phyloP scores from a whole-genome alignment of 257 asterid species.

The Nicotiana tomentosiformis region DNA sequence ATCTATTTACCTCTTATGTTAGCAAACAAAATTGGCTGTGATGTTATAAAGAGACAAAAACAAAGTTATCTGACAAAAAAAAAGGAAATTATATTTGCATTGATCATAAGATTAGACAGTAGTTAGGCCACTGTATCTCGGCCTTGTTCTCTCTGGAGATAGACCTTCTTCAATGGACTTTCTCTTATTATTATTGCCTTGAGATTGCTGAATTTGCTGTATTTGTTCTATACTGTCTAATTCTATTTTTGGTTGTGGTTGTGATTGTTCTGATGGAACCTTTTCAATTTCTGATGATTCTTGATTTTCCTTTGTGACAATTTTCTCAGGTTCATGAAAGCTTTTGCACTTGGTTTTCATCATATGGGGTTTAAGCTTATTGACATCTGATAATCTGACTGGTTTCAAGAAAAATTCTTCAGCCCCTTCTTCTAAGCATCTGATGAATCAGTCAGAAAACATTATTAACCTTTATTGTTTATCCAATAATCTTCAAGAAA shows the following conservation, averaged over 20 bases:
- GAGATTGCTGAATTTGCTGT: conserved; percentile 22
- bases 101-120: neutral
- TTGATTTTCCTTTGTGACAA: conserved; percentile 16
- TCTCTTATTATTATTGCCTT: conserved; percentile 38
- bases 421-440: conserved; percentile 95
- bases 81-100: neutral
- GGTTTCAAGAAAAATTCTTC: conserved; percentile 92
- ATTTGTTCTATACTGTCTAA: neutral
- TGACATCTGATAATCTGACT: conserved; percentile 75
- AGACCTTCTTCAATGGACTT: conserved; percentile 54
- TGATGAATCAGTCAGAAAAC: conserved; percentile 12
- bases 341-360: conserved; percentile 40
- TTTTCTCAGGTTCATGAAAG: conserved; percentile 10
- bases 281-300: conserved; percentile 17
- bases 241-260: neutral
- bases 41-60: neutral
- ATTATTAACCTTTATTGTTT: neutral
- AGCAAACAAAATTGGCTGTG: no score
- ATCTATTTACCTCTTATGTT: no score
- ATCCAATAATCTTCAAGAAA: conserved; percentile 53
- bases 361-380: conserved; percentile 75
- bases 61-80: neutral
- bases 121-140: conserved; percentile 53
- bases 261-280: conserved; percentile 3
- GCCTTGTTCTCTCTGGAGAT: conserved; percentile 56